These are phyloP conservation scores for Sarocladium strictum DNA, from an alignment of 2,329 filamentous ascomycete species.

Conservation along the genomic window DNA sequence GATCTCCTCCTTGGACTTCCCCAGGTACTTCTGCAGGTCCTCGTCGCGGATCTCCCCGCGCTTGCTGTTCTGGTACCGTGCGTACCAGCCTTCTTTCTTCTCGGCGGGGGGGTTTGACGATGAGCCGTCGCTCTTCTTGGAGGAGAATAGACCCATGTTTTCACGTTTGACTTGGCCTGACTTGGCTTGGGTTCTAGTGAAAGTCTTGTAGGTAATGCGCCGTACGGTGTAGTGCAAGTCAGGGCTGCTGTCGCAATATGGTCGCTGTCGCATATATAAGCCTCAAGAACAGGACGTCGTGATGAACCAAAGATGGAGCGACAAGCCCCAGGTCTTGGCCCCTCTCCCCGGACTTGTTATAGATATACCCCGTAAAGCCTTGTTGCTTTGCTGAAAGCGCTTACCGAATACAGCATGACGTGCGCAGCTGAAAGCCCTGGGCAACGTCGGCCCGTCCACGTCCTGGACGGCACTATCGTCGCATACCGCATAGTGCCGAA, in stretches of 20 bases:
- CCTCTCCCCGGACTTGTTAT: too few species aligned
- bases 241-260: not conserved
- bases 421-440: not conserved
- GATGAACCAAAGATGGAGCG: too few species aligned
- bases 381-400: too few species aligned
- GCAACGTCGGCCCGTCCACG: not conserved
- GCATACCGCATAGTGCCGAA: not conserved
- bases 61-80: slow-evolving; percentile 10
- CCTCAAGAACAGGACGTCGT: too few species aligned
- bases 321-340: too few species aligned
- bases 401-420: not conserved
- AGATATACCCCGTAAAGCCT: too few species aligned
- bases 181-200: not conserved
- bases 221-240: not conserved
- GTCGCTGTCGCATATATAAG: too few species aligned
- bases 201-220: not conserved
- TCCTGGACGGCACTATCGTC: not conserved
- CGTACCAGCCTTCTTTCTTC: slow-evolving; percentile 9
- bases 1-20: slow-evolving; percentile 23
- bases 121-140: not conserved
- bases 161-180: not conserved
- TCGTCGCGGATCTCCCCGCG: slow-evolving; percentile 18
- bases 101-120: not conserved
- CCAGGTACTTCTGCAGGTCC: slow-evolving; percentile 25
- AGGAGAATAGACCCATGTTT: slow-evolving; percentile 6